phyloP scores from a whole-genome alignment of 768 basidiomycete species.

The Rhizopogon salebrosus region DNA sequence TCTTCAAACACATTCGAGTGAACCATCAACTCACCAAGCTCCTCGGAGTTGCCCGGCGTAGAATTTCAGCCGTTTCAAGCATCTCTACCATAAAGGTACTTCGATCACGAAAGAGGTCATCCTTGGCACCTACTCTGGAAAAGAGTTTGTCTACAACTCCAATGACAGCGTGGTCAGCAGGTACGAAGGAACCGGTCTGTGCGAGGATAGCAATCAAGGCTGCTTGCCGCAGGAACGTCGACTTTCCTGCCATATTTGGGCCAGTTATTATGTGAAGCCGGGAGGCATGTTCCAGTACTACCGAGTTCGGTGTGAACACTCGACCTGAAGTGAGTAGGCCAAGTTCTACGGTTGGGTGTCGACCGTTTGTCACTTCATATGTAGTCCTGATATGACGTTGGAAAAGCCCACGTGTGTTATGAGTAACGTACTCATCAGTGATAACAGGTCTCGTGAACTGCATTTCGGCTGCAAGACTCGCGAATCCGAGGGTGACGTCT shows the following conservation, averaged over 20 bases:
- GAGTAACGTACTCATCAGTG: conserved; percentile 54
- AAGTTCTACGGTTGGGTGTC: conserved; percentile 91
- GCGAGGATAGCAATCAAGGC: conserved; percentile 88
- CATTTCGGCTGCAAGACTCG: conserved; percentile 73
- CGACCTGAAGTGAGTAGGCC: conserved; percentile 72
- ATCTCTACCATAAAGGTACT: conserved; percentile 99
- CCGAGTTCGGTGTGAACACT: conserved; percentile 80
- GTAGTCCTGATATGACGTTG: conserved; percentile 33
- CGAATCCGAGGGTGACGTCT: conserved; percentile 79
- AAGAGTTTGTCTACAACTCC: conserved; percentile 91
- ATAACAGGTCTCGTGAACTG: conserved; percentile 70
- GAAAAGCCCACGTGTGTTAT: neutral
- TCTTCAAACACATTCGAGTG: neutral
- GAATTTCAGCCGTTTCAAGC: conserved; percentile 90
- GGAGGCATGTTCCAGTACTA: conserved; percentile 52
- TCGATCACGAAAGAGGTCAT: conserved; percentile 88
- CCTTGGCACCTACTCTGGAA: conserved; percentile 91
- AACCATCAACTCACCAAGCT: conserved; percentile 60
- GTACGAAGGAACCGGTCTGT: conserved; percentile 91
- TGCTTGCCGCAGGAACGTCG: conserved; percentile 86
- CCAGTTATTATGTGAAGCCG: conserved; percentile 85
- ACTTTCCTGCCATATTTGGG: conserved; percentile 96
- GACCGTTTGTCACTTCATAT: conserved; percentile 71
- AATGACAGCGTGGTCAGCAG: conserved; percentile 73
- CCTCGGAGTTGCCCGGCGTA: conserved; percentile 72